These are phyloP conservation scores for Metarhizium rileyi DNA, from an alignment of 2,329 filamentous ascomycete genomes.

Conservation along the genomic window DNA sequence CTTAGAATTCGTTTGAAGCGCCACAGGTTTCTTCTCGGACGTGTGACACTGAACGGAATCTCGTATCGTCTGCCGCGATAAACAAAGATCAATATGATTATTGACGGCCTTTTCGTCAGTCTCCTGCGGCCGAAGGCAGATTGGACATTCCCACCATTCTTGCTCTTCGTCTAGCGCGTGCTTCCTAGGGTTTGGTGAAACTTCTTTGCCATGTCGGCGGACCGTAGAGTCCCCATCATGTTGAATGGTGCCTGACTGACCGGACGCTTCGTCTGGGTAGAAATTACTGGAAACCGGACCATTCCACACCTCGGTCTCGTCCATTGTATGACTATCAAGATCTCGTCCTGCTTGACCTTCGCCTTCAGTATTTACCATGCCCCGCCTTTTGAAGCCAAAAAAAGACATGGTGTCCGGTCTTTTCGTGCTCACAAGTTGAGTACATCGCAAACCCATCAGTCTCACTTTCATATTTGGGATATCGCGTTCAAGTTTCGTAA, in stretches of 20 bases:
- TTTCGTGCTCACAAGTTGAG: conserved; percentile 76
- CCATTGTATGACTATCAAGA: conserved; percentile 14
- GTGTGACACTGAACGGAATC: conserved; percentile 59
- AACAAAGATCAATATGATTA: conserved; percentile 82
- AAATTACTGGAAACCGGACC: conserved; percentile 59
- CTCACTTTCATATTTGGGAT: conserved; percentile 69
- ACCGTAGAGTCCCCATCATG: background rate
- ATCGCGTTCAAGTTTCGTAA: conserved; percentile 75
- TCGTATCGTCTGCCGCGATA: conserved; percentile 77
- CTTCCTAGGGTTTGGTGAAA: conserved; percentile 35
- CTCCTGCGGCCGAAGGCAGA: conserved; percentile 68
- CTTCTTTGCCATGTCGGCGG: conserved; percentile 39
- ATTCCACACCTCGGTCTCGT: conserved; percentile 46
- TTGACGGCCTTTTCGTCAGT: conserved; percentile 76
- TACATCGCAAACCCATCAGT: conserved; percentile 82
- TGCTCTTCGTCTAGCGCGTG: conserved; percentile 22
- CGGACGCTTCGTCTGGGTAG: conserved; percentile 2
- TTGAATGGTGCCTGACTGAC: background rate
- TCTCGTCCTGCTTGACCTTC: conserved; percentile 22
- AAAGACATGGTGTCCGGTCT: conserved; percentile 69
- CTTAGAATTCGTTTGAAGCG: conserved; percentile 28
- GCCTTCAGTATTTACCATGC: conserved; percentile 8
- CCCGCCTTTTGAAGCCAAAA: conserved; percentile 53
- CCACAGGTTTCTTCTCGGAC: conserved; percentile 11
- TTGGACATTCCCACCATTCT: conserved; percentile 74